Base-by-base conservation (phyloP, 306 rosid species). In the Glycine latifolia region DNA sequence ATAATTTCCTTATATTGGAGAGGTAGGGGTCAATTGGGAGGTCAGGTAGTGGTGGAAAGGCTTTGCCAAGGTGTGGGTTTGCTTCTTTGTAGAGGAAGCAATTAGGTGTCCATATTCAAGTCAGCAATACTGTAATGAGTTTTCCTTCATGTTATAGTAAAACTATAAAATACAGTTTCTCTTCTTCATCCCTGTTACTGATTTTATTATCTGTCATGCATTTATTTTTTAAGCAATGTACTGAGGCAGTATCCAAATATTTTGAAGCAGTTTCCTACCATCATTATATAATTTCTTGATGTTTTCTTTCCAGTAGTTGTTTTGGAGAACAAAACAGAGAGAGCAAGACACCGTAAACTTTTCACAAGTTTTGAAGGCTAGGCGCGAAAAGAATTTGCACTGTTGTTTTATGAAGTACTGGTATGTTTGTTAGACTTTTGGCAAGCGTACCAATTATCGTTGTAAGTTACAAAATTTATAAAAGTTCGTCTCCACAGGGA, bases 381-480 rank as follows among this genome's bases (percentile, higher is more conserved):
- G 76, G 67, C 81, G 15, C 78, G 81, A 81, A 95, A 89, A 91
- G 91, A 93, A 83, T 81, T 86, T 74, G 96, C 97, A 52, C 82
- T 87, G 80, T 78, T 93, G 56, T 95, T 95, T 77, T 88, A 91
- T 71, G 99, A 95, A 90, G 49, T 90, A 73, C 89, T 95, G 97
- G 99, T 95, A 91, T 12, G 88, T 81, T n/a, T 20, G 20, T 20
- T 20, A 20, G 20, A 20, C 20, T 20, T 20, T 20, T 20, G 1
- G 20, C 20, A 20, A 20, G 20, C 20, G 20, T 20, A 20, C 20
- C 20, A 20, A 20, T 20, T 20, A 1, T 20, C 20, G 20, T 20
- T 20, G 20, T 20, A 20, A 20, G 20, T 20, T 20, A 20, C 20
- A 20, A 20, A 20, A 20, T 20, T 1, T 20, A 20, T 20, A 20